phyloP scores from a whole-genome alignment of 805 yeast genomes.

The Metschnikowia picachoensis region DNA sequence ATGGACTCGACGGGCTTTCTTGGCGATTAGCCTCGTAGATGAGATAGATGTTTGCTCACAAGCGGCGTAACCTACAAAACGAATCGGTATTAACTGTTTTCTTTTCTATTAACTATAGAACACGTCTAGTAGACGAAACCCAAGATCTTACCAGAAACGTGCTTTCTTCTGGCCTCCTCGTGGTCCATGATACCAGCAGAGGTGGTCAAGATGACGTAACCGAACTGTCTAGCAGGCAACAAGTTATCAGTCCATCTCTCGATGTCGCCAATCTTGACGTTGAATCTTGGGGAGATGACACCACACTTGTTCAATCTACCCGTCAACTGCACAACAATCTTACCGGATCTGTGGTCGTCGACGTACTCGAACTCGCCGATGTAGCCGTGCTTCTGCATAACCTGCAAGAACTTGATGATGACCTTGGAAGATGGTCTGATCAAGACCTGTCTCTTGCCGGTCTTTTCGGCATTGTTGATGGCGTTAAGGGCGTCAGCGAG shows the following conservation, averaged over 20 bases:
- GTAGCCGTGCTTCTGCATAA: constrained; percentile 35
- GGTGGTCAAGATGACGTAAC: constrained; percentile 96
- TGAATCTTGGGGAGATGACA: constrained; percentile 98
- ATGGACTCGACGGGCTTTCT: no score
- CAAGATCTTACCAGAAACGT: constrained; percentile 97
- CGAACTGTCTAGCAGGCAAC: constrained; percentile 98
- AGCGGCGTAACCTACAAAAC: no score
- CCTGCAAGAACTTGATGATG: constrained; percentile 31
- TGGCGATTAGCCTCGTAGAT: no score
- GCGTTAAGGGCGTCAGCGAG: constrained; percentile 36
- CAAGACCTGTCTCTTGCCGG: constrained; percentile 36
- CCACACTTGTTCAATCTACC: constrained; percentile 74
- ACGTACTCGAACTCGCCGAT: constrained; percentile 36
- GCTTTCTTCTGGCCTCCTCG: constrained; percentile 99
- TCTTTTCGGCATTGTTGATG: constrained; percentile 36
- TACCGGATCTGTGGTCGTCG: constrained; percentile 36
- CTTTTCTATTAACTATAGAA: not conserved
- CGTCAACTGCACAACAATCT: constrained; percentile 34
- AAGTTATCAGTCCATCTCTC: constrained; percentile 99
- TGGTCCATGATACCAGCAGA: constrained; percentile 99
- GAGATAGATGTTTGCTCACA: no score
- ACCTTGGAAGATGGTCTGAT: constrained; percentile 36
- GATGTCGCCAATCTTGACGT: constrained; percentile 90
- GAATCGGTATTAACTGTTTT: no score
- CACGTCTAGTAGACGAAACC: constrained; percentile 87